Evolutionary conservation across 345 rosid species (phyloP).

Genomic region (Populus pruinosa): DNA sequence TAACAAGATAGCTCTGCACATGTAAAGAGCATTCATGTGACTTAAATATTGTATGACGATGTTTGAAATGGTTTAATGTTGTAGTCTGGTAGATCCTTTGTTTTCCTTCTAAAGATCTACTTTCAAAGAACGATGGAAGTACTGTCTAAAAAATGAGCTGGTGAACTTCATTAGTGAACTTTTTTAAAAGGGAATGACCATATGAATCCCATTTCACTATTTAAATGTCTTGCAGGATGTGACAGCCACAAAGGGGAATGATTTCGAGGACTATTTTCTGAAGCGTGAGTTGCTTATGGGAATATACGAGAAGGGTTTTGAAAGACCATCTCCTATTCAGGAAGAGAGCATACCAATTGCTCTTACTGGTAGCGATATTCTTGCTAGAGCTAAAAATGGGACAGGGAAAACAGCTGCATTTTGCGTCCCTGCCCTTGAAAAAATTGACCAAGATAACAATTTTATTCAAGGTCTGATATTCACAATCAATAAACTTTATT

Average conservation of each 20-base stretch:
- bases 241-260: slow-evolving; percentile 98
- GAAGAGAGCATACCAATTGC: slow-evolving; percentile 99
- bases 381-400: slow-evolving; percentile 99
- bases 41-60: not conserved
- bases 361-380: slow-evolving; percentile 96
- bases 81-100: not conserved
- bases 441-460: slow-evolving; percentile 90
- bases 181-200: not conserved
- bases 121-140: not conserved
- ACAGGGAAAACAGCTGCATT: slow-evolving; percentile 99
- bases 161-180: not conserved
- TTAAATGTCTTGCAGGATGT: slow-evolving; percentile 62
- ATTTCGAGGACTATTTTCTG: slow-evolving; percentile 96
- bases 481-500: not conserved
- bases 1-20: not conserved
- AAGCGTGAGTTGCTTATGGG: slow-evolving; percentile 96
- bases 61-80: not conserved
- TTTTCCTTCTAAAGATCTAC: not conserved
- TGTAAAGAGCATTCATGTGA: not conserved
- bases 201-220: not conserved
- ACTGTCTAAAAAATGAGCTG: not conserved
- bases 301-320: slow-evolving; percentile 97
- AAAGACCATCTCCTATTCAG: slow-evolving; percentile 98
- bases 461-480: slow-evolving; percentile 78
- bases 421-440: slow-evolving; percentile 95